Percentiles rank a stretch among this genome's conserved stretches.
These are phyloP conservation scores for Setaria viridis DNA, from an alignment of 202 grass and related monocot genomes.

Conservation along the genomic window DNA sequence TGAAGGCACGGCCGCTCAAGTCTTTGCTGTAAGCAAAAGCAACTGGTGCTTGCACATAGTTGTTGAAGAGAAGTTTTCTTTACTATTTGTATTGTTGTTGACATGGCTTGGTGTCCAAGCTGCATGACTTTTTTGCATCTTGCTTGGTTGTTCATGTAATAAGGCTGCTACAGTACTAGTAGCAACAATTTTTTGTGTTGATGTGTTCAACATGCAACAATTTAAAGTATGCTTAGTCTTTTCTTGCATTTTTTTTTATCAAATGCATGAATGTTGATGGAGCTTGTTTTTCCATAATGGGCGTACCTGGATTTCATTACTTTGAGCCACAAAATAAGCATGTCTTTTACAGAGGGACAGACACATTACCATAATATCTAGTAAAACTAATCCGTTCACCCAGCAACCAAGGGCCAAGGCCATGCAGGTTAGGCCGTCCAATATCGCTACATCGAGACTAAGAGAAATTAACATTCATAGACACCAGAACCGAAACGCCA, in stretches of 20 bases:
- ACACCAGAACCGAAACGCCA: too few species aligned
- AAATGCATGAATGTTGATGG: not conserved
- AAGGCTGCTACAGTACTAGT: not conserved
- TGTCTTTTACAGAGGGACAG: too few species aligned
- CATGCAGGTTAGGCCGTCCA: too few species aligned
- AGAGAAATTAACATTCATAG: too few species aligned
- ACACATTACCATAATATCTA: too few species aligned
- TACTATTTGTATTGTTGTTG: not conserved
- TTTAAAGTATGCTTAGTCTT: not conserved
- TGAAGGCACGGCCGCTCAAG: not conserved
- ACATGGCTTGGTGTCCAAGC: not conserved
- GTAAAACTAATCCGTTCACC: too few species aligned
- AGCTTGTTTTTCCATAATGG: too few species aligned
- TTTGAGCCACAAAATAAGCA: too few species aligned
- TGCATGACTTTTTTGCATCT: not conserved
- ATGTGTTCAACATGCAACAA: not conserved
- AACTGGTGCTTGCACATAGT: not conserved
- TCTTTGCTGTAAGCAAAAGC: not conserved
- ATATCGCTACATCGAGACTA: too few species aligned
- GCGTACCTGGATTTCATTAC: too few species aligned
- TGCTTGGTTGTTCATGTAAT: not conserved
- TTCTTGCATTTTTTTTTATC: not conserved
- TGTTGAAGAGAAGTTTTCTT: not conserved
- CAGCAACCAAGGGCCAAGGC: too few species aligned
- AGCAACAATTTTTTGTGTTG: too few species aligned